Evolutionary conservation across 116 monocot species (phyloP), one percentile per base, ranked within the genome.

Genomic region (Papilionanthe hybrid): DNA sequence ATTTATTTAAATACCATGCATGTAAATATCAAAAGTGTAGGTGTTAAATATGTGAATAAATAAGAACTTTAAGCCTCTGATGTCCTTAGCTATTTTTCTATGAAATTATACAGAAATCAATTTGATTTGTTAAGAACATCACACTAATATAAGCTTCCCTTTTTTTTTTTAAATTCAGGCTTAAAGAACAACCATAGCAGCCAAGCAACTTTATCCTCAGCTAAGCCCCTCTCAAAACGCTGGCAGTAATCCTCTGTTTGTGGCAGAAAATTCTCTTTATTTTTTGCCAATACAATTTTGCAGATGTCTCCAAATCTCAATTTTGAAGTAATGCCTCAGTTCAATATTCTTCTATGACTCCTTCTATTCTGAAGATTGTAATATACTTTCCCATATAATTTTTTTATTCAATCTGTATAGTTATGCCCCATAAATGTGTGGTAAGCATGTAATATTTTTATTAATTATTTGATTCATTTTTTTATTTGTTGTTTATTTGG

Each of bases 201-300:
- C 73, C 69, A 71, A 17, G 69, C 69, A 71, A 22, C 30, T 30
- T 32, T 69, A 69, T 69, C 69, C 6, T 22, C 43, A 44, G 43
- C 43, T 10, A 73, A 73, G 73, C 41, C 42, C n/a, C 44, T 44
- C 73, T 73, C 73, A 42, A 73, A 73, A 44, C 73, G 73, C 43
- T 73, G 73, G 73, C 73, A 73, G 19, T 73, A 73, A 44, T 43
- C 8, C 7, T 17, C 1, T 37, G 28, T 17, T 19, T 72, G 18
- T 72, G 72, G 41, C 72, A 72, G 41, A 42, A 20, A 18, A 41
- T 68, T 30, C n/a, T 29, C 29, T 30, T 30, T 10, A 6, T 5
- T 49, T 53, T 53, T 22, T 44, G 73, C 44, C 43, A 73, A 43
- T 73, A 44, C 44, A 43, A 44, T 44, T 73, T 73, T 73, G 73